A percentile compares a stretch with the other conserved stretches of the same genome.
Evolutionary conservation across 1,139 yeast genomes (phyloP).

Genomic region (Sugiyamaella pinicola): DNA sequence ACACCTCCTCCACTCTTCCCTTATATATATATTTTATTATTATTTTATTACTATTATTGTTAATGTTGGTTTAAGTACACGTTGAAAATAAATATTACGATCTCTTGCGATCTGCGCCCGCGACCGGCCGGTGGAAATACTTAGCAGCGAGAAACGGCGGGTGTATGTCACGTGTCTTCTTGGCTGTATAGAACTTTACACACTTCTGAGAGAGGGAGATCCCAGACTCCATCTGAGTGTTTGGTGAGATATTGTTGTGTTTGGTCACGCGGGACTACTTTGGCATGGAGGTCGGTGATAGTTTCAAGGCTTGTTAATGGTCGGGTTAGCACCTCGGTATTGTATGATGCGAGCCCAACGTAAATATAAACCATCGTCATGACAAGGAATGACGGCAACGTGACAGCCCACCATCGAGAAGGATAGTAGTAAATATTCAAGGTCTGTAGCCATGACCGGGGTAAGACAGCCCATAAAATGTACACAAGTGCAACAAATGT

Average conservation of each 20-base stretch:
- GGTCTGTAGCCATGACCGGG: conserved; percentile 53
- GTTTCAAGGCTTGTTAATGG: conserved; percentile 60
- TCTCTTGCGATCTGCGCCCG: conserved; percentile 5
- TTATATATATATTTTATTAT: conserved; percentile 11
- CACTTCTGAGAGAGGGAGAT: conserved; percentile 71
- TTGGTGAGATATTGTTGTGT: conserved; percentile 45
- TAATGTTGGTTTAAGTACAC: conserved; percentile 1
- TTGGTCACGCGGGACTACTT: conserved; percentile 44
- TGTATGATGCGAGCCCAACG: conserved; percentile 68
- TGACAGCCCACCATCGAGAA: conserved; percentile 84
- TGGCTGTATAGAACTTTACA: conserved; percentile 61
- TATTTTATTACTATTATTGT: conserved; percentile 7
- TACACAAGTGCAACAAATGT: conserved; percentile 55
- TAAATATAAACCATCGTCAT: conserved; percentile 73
- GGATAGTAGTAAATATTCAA: conserved; percentile 75
- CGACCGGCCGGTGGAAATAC: no score
- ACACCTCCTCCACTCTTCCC: background rate
- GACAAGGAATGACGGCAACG: conserved; percentile 68
- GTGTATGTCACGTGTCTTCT: background rate
- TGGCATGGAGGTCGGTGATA: conserved; percentile 69
- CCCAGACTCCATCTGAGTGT: conserved; percentile 83
- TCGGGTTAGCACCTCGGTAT: conserved; percentile 69
- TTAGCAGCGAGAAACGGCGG: background rate
- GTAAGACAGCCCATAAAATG: conserved; percentile 70
- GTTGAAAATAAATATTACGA: background rate